Base-by-base conservation (phyloP, 306 rosid species). In the Dryas drummondii region DNA sequence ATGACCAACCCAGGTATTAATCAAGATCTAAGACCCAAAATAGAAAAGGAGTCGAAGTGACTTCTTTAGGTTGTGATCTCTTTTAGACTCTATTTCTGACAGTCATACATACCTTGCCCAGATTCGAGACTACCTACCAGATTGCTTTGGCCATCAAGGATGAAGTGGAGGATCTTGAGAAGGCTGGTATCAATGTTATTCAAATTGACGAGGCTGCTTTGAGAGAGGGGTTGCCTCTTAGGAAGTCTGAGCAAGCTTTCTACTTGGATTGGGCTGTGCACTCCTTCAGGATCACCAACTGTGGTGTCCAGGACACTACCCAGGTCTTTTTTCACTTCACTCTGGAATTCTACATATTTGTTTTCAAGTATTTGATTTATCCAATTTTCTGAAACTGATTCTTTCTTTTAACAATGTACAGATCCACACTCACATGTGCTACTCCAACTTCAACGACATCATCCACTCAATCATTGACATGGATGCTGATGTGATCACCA, bases 371-470 rank as follows among this genome's bases (percentile, higher is more conserved):
- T 57, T 32, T 9, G 1, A 4, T 40, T 15, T 45, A 15, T 19
- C 53, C 56, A 1, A 7, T 49, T 27, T 46, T 71, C 64, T 54
- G 56, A 70, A 32, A 26, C 32, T 59, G 56, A 8, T 56, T 46
- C n/a, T 6, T 7, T 62, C 3, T 51, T 53, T 63, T 0, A 16
- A 69, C 60, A 68, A 68, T 68, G 61, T 8, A 72, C 96, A 92
- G 98, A 90, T 93, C 82, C 98, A 93, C 88, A 93, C 98, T 26
- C 98, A 93, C 91, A 93, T 93, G 98, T 93, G 98, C 86, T 93
- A 93, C 81, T 93, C 98, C 13, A 84, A 92, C 97, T 92, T 92
- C 82, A 92, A 92, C 68, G 97, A 92, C 87, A 92, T 92, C 73
- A 92, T 92, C 84, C 97, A 92, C 85, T 92, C 97, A 0, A 92